Base-by-base conservation (phyloP, 1,284 basidiomycete species). In the Ustilago tritici region DNA sequence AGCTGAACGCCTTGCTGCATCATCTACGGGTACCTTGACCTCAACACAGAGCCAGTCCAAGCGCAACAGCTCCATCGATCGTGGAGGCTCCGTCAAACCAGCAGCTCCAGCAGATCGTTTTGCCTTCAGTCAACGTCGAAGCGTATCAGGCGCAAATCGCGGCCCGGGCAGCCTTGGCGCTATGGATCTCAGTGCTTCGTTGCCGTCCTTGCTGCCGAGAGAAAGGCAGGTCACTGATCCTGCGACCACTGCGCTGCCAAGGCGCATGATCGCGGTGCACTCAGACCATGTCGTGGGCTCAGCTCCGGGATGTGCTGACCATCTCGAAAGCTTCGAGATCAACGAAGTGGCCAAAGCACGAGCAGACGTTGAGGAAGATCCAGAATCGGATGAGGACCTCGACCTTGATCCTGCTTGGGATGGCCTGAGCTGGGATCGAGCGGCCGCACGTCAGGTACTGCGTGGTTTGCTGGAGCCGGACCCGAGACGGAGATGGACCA, bases 401-500 rank as follows among this genome's bases (percentile, higher is more conserved):
- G 63, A 65, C 8, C 17, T 79, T 1, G 82, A 83, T 46, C 61
- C 66, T 7, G 67, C 61, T 2, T 81, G 79, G 75, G 76, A 82
- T 41, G 82, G 82, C 0, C 65, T 67, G 6, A 76, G 76, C 41
- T 68, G 62, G 66, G 81, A 84, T 32, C 76, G 82, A n/a, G 72
- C 75, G 2, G 72, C 66, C 31, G 78, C 73, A n/a, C 49, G 82
- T 31, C 67, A 78, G 54, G 75, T 80, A 15, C 66, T 84, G 8
- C 66, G 70, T 17, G 80, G 79, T 7, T 57, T 84, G 15, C 55
- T 84, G 19, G 73, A 81, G 34, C 75, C 77, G 10, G 81, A 84
- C n/a, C 76, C 82, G 28, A 50, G 57, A n/a, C 60, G 66, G 43
- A 72, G 82, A n/a, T 84, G 82, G 82, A 82, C 78, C 8, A 59